Percentiles rank a stretch among this genome's conserved stretches.
phyloP scores from a whole-genome alignment of 2,329 filamentous ascomycete species.

The Colletotrichum ledebouriae region DNA sequence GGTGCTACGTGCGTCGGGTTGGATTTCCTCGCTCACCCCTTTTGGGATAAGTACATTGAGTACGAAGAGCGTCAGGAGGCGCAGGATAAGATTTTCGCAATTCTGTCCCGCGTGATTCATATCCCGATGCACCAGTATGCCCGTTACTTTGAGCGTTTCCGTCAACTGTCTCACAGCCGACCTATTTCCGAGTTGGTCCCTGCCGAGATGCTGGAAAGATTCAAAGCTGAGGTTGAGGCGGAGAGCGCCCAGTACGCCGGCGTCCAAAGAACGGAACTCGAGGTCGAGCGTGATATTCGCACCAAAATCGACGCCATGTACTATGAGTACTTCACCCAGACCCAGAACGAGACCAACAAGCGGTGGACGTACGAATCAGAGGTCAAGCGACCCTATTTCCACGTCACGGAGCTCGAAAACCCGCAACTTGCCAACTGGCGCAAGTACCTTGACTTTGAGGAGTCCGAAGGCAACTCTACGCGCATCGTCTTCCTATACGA shows the following conservation, averaged over 20 bases:
- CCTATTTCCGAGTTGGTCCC: slow-evolving; percentile 81
- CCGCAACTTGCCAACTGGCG: slow-evolving; percentile 90
- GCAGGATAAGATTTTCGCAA: slow-evolving; percentile 85
- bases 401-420: slow-evolving; percentile 92
- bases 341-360: slow-evolving; percentile 89
- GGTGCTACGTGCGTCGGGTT: slow-evolving; percentile 87
- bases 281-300: slow-evolving; percentile 87
- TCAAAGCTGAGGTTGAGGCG: slow-evolving; percentile 79
- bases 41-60: slow-evolving; percentile 99
- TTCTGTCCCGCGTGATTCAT: slow-evolving; percentile 84
- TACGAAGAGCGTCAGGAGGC: slow-evolving; percentile 93
- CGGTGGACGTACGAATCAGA: slow-evolving; percentile 96
- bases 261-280: slow-evolving; percentile 75
- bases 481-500: slow-evolving; percentile 90
- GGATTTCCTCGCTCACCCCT: slow-evolving; percentile 93
- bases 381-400: slow-evolving; percentile 96
- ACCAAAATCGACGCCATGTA: slow-evolving; percentile 84
- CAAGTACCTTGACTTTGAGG: slow-evolving; percentile 97
- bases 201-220: slow-evolving; percentile 74
- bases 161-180: slow-evolving; percentile 78
- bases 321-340: slow-evolving; percentile 83
- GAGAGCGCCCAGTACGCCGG: slow-evolving; percentile 69
- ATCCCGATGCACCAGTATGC: slow-evolving; percentile 97
- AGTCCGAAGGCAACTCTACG: slow-evolving; percentile 81
- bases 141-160: slow-evolving; percentile 93